Evolutionary conservation across 2,329 filamentous ascomycete species (phyloP).

Genomic region (Ceratocystiopsis minuta): DNA sequence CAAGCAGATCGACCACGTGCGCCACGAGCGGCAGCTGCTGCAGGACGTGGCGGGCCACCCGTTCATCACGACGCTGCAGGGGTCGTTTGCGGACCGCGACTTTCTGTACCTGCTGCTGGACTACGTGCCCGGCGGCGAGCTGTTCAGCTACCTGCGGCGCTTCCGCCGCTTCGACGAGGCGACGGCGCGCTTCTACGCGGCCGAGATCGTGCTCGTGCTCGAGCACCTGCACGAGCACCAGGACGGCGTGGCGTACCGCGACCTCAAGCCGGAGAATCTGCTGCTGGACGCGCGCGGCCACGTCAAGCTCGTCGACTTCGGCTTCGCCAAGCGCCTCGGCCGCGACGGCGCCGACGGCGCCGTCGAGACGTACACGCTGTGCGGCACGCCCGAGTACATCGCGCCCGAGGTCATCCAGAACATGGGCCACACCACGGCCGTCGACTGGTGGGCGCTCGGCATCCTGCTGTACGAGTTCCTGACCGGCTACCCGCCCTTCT

Average conservation of each 20-base stretch:
- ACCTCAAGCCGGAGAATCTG: slow-evolving; percentile 71
- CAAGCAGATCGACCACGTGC: slow-evolving; percentile 75
- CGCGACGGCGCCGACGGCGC: not conserved
- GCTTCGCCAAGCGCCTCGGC: slow-evolving; percentile 59
- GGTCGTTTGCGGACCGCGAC: slow-evolving; percentile 63
- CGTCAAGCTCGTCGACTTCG: slow-evolving; percentile 71
- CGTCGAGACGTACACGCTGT: slow-evolving; percentile 55
- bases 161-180: slow-evolving; percentile 63
- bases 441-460: slow-evolving; percentile 78
- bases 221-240: slow-evolving; percentile 66
- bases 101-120: slow-evolving; percentile 71
- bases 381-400: slow-evolving; percentile 69
- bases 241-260: slow-evolving; percentile 61
- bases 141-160: slow-evolving; percentile 67
- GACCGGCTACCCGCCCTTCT: slow-evolving; percentile 72
- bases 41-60: slow-evolving; percentile 62
- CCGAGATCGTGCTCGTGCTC: slow-evolving; percentile 66
- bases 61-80: slow-evolving; percentile 64
- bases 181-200: slow-evolving; percentile 64
- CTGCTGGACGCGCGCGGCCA: slow-evolving; percentile 61
- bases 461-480: slow-evolving; percentile 74
- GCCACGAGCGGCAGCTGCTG: slow-evolving; percentile 64
- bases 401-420: slow-evolving; percentile 74
- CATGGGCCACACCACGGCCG: slow-evolving; percentile 56
- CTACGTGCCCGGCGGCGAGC: slow-evolving; percentile 68